A percentile compares a stretch with the other conserved stretches of the same genome.
These are phyloP conservation scores for Pythium dissimile DNA, from an alignment of 352 stramenopile genomes.

Conservation along the genomic window DNA sequence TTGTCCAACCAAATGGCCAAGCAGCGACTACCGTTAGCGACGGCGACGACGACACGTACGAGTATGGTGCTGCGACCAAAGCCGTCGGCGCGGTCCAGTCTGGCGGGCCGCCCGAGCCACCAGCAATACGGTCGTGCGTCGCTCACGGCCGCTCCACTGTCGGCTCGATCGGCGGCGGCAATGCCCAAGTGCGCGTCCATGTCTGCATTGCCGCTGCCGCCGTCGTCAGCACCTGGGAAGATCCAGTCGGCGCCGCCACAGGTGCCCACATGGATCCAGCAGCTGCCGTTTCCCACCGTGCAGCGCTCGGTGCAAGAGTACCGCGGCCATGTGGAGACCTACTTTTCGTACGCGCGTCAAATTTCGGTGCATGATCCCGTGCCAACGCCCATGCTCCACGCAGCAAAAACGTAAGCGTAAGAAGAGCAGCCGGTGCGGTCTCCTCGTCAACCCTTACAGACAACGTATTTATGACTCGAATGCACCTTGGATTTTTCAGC, in stretches of 20 bases:
- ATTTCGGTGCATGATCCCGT: conserved; percentile 67
- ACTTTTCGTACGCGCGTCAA: conserved; percentile 52
- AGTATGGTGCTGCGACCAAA: conserved; percentile 19
- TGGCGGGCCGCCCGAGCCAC: conserved; percentile 4
- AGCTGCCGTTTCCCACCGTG: conserved; percentile 33
- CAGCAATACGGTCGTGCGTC: conserved; percentile 3
- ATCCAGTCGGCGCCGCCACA: neutral
- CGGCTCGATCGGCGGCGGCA: neutral
- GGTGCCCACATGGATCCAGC: conserved; percentile 36
- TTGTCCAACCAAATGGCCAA: neutral
- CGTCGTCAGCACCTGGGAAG: conserved; percentile 3
- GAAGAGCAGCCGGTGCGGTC: too few species aligned
- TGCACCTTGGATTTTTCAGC: too few species aligned
- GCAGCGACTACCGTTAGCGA: neutral
- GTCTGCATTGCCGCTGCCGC: conserved; percentile 5
- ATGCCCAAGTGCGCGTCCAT: conserved; percentile 10
- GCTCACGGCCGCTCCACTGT: neutral
- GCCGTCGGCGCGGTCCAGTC: conserved; percentile 3
- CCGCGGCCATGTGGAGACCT: conserved; percentile 59
- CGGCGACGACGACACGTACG: neutral
- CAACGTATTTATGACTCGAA: too few species aligned
- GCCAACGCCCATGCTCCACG: conserved; percentile 47
- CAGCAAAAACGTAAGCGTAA: conserved; percentile 2
- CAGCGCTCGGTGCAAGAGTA: conserved; percentile 67
- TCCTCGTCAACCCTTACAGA: too few species aligned